A percentile compares a stretch with the other conserved stretches of the same genome.
Evolutionary conservation across 257 asterid species (phyloP).

Genomic region (Fraxinus cuspidata): DNA sequence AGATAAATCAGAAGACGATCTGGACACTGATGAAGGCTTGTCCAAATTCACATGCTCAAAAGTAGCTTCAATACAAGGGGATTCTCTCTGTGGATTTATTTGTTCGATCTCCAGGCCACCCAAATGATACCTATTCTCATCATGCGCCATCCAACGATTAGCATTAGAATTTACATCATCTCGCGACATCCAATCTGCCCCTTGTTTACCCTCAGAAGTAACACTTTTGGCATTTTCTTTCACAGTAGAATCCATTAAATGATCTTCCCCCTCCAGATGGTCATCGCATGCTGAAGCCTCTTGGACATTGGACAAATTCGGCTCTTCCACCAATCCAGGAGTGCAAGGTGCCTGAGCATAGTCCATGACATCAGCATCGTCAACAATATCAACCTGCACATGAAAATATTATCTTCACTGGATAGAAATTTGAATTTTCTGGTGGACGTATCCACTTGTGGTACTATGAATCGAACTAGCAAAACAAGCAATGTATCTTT

Average conservation of each 20-base stretch:
- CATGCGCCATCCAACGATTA: slow-evolving; percentile 30
- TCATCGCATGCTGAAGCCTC: slow-evolving; percentile 89
- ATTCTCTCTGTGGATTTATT: slow-evolving; percentile 31
- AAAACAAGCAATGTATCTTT: background rate
- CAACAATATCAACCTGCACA: slow-evolving; percentile 53
- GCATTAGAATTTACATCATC: slow-evolving; percentile 40
- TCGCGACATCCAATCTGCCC: slow-evolving; percentile 37
- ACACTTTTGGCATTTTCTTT: slow-evolving; percentile 36
- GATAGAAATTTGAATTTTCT: background rate
- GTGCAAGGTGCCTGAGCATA: slow-evolving; percentile 92
- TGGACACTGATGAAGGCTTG: slow-evolving; percentile 37
- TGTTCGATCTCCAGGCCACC: slow-evolving; percentile 40
- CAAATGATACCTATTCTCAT: slow-evolving; percentile 43
- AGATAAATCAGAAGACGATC: slow-evolving; percentile 31
- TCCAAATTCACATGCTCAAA: slow-evolving; percentile 28
- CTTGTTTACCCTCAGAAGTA: slow-evolving; percentile 37
- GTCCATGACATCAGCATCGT: slow-evolving; percentile 62
- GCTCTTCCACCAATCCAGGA: slow-evolving; percentile 84
- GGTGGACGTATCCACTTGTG: slow-evolving; percentile 8
- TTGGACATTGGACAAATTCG: slow-evolving; percentile 70
- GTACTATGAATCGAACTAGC: background rate
- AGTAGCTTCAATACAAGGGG: slow-evolving; percentile 33
- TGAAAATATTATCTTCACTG: slow-evolving; percentile 19
- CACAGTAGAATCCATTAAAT: slow-evolving; percentile 41
- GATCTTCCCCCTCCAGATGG: slow-evolving; percentile 70